These are phyloP conservation scores for Eucalyptus guilfoylei DNA, from an alignment of 345 rosid species.

Conservation along the genomic window DNA sequence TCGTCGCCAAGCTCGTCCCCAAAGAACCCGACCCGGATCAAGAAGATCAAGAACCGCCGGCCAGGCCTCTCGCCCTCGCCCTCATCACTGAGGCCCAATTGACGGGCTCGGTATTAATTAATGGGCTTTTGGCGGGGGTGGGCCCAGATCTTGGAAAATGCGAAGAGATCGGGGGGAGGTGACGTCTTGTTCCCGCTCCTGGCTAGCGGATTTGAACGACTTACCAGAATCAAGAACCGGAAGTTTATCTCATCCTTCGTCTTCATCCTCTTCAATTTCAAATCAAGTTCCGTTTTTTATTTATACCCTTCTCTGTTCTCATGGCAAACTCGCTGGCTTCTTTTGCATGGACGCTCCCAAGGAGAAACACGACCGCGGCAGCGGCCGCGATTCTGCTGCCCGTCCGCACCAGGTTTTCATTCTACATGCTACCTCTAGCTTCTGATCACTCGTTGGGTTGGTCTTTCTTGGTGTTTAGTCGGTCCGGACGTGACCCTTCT, in stretches of 20 bases:
- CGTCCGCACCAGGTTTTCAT: neutral
- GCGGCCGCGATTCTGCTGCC: neutral
- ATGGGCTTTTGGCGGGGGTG: neutral
- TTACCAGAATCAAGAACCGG: neutral
- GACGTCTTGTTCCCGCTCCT: neutral
- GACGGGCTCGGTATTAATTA: neutral
- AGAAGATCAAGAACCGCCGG: slow-evolving; percentile 5
- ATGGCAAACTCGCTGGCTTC: neutral
- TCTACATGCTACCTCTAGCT: neutral
- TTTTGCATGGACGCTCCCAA: neutral
- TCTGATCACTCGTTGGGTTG: neutral
- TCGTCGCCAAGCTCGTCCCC: no score
- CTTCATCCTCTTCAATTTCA: neutral
- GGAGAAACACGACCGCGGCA: neutral
- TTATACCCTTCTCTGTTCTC: neutral
- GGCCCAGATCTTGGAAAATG: neutral
- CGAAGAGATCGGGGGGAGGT: neutral
- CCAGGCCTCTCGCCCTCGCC: slow-evolving; percentile 53
- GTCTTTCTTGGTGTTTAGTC: neutral
- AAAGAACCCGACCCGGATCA: no score
- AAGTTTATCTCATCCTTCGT: neutral
- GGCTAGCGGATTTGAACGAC: neutral
- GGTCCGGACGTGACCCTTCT: neutral
- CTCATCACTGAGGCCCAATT: slow-evolving; percentile 21
- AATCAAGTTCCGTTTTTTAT: neutral